A percentile compares a stretch with the other conserved stretches of the same genome.
These are phyloP conservation scores for Candida parachauliodes DNA, from an alignment of 805 yeast genomes.

Conservation along the genomic window DNA sequence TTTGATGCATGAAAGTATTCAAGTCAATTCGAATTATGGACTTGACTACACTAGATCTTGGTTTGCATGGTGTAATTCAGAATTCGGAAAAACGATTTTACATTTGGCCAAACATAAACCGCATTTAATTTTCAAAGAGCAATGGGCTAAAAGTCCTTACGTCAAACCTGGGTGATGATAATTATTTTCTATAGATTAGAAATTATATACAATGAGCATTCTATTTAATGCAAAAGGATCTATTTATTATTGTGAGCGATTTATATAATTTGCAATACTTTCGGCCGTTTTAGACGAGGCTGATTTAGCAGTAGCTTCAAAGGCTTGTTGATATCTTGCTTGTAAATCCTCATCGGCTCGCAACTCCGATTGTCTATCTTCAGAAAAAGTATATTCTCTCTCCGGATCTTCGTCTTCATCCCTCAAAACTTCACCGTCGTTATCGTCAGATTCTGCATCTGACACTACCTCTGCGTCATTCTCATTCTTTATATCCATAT, in stretches of 20 bases:
- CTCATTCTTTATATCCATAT: slow-evolving; percentile 57
- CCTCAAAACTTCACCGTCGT: slow-evolving; percentile 44
- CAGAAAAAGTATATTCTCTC: slow-evolving; percentile 71
- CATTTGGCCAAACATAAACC: slow-evolving; percentile 74
- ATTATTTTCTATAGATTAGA: slow-evolving; percentile 26
- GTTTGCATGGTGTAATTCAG: slow-evolving; percentile 95
- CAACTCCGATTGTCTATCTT: slow-evolving; percentile 61
- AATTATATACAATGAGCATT: not conserved
- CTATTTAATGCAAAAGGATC: not conserved
- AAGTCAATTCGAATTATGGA: slow-evolving; percentile 53
- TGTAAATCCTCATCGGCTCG: slow-evolving; percentile 54
- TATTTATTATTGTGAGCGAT: slow-evolving; percentile 16
- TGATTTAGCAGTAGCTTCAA: slow-evolving; percentile 57
- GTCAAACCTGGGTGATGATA: too few species aligned
- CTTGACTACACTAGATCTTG: slow-evolving; percentile 70
- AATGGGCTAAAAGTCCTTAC: slow-evolving; percentile 24
- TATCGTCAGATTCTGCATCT: slow-evolving; percentile 54
- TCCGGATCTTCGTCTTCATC: slow-evolving; percentile 40
- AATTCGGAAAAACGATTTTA: slow-evolving; percentile 82
- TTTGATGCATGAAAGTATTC: slow-evolving; percentile 76
- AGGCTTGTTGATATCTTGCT: slow-evolving; percentile 68
- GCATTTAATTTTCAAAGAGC: slow-evolving; percentile 56
- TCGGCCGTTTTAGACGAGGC: slow-evolving; percentile 69
- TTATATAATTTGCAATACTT: slow-evolving; percentile 65
- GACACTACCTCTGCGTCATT: slow-evolving; percentile 48